These are phyloP conservation scores for Moricandia moricandioides DNA, from an alignment of 345 rosid genomes.

Conservation along the genomic window DNA sequence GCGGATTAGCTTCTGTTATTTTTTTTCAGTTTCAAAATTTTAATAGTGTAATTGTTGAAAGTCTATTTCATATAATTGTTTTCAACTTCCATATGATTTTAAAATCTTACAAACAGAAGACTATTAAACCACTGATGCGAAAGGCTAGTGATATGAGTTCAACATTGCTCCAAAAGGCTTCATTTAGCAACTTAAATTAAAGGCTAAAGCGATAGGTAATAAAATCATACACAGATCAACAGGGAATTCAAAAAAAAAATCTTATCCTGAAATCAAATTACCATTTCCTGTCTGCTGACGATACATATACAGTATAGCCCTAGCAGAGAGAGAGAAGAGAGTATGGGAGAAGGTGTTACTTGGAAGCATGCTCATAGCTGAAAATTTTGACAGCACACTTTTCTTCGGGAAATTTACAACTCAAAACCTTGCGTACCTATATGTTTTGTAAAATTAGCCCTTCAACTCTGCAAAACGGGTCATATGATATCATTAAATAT, in stretches of 20 bases:
- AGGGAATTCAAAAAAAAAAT: background rate
- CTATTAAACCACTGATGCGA: background rate
- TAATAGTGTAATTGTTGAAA: too few relatives aligned
- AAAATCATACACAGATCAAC: constrained; percentile 10
- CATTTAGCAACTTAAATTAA: background rate
- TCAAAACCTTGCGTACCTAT: too few relatives aligned
- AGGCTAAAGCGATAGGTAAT: background rate
- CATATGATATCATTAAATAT: too few relatives aligned
- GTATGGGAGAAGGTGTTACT: constrained; percentile 42
- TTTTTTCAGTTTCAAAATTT: too few relatives aligned
- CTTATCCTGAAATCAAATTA: constrained; percentile 35
- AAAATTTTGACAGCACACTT: constrained; percentile 98
- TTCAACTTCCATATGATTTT: too few relatives aligned
- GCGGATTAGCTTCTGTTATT: too few relatives aligned
- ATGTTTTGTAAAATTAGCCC: too few relatives aligned
- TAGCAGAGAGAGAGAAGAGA: constrained; percentile 30
- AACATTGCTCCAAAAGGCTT: constrained; percentile 10
- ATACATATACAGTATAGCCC: constrained; percentile 66
- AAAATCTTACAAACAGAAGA: constrained; percentile 7
- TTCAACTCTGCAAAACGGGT: too few relatives aligned
- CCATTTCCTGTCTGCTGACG: constrained; percentile 83
- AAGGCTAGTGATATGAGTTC: background rate
- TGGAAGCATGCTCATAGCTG: constrained; percentile 95
- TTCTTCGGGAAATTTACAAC: too few relatives aligned
- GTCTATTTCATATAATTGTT: too few relatives aligned